These are phyloP conservation scores for Takakia lepidozioides DNA, from an alignment of 225 moss, liverwort and hornwort genomes.

Conservation along the genomic window DNA sequence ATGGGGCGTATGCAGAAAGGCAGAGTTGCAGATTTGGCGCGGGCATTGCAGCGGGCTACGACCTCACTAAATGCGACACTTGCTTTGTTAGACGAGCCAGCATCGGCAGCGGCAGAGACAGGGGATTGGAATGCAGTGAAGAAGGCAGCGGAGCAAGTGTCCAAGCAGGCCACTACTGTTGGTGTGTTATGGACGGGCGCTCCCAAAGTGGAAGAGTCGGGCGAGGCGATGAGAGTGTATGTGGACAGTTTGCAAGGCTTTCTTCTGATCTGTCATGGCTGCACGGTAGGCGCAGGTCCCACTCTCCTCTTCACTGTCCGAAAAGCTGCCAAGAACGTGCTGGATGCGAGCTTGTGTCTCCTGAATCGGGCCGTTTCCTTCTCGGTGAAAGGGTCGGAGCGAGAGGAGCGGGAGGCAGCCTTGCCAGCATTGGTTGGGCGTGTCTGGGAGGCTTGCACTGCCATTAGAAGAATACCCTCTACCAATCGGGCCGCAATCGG, in stretches of 20 bases:
- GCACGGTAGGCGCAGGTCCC: slow-evolving; percentile 50
- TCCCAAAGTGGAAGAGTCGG: slow-evolving; percentile 46
- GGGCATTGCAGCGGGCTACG: slow-evolving; percentile 33
- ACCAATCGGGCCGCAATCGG: slow-evolving; percentile 60
- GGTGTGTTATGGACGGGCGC: slow-evolving; percentile 39
- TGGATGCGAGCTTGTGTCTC: slow-evolving; percentile 35
- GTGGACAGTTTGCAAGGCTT: slow-evolving; percentile 41
- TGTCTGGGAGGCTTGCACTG: slow-evolving; percentile 50
- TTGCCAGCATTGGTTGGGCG: slow-evolving; percentile 46
- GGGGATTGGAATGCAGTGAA: slow-evolving; percentile 48
- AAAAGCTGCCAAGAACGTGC: slow-evolving; percentile 27
- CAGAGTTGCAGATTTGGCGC: slow-evolving; percentile 45
- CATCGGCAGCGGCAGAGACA: slow-evolving; percentile 18
- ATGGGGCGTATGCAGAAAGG: slow-evolving; percentile 63
- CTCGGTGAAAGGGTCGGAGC: slow-evolving; percentile 42
- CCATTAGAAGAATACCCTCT: slow-evolving; percentile 39
- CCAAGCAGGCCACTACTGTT: slow-evolving; percentile 39
- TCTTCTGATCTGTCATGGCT: slow-evolving; percentile 46
- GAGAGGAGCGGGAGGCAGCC: slow-evolving; percentile 36
- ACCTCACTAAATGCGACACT: slow-evolving; percentile 28
- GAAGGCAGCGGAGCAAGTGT: slow-evolving; percentile 42
- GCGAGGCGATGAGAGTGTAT: slow-evolving; percentile 36
- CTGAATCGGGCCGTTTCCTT: slow-evolving; percentile 40
- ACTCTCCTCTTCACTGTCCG: slow-evolving; percentile 36
- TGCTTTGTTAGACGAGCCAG: slow-evolving; percentile 25